Evolutionary conservation across 2,329 filamentous ascomycete species (phyloP), one percentile per base, ranked within the genome.

Genomic region (Talaromyces islandicus): DNA sequence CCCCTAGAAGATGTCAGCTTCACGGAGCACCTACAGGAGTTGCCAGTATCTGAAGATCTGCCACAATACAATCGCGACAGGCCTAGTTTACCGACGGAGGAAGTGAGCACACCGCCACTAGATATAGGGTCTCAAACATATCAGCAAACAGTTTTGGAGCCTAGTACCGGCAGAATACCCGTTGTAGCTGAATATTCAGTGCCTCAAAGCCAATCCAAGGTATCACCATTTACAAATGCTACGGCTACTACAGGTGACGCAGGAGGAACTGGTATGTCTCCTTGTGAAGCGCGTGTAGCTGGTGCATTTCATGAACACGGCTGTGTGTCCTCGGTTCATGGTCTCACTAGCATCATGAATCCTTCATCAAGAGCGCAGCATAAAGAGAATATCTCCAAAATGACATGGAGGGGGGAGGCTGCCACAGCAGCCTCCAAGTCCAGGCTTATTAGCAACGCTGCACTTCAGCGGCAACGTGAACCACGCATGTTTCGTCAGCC

Each of bases 261-360:
- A 21, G 52, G 27, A 21, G 29, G 29, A n/a, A 52, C 58, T 17
- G 59, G 59, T 12, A 60, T 74, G 2, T 74, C 72, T 0, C 71
- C 72, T 10, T 70, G 69, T 11, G 72, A 74, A 63, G 72, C 72
- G 0, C 68, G 69, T 43, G 69, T 74, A 24, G 72, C 72, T 1
- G 72, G 72, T 14, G 71, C 73, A 0, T 73, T 73, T 41, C 71
- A 73, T 29, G 68, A 74, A 48, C 68, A 73, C 54, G 72, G 72
- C 1, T 71, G 68, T 46, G 69, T 74, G 5, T 54, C 54, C 17
- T 73, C 72, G 24, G 72, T 74, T 11, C 72, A 74, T 52, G 72
- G 72, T 11, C 64, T 74, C 1, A 69, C 71, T 6, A 72, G 72
- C 5, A 73, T 74, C 59, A 71, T 73, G 67, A 72, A 72, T 60